Evolutionary conservation across 495 filamentous ascomycete genomes (phyloP).

Genomic region (Podospora conica): DNA sequence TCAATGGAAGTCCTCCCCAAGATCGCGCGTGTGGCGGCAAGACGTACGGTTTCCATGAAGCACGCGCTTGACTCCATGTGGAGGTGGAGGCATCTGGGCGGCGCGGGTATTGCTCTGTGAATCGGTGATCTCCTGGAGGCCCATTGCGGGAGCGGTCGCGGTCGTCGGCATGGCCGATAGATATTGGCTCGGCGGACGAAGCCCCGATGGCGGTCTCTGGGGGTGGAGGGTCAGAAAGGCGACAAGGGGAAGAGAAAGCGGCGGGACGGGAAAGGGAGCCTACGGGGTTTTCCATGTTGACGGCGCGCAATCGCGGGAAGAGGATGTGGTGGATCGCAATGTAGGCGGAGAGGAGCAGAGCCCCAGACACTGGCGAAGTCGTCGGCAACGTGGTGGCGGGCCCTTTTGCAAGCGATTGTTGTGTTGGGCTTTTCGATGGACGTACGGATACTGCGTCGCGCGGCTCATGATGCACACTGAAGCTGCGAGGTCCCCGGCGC

Average conservation of each 20-base stretch:
- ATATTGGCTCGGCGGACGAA: slow-evolving; percentile 18
- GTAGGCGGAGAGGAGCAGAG: slow-evolving; percentile 30
- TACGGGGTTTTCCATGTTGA: slow-evolving; percentile 44
- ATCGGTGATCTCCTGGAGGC: slow-evolving; percentile 42
- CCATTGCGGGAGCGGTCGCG: slow-evolving; percentile 7
- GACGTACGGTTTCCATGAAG: slow-evolving; percentile 28
- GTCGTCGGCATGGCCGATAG: neutral
- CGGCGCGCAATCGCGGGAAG: slow-evolving; percentile 23
- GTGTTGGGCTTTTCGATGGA: slow-evolving; percentile 26
- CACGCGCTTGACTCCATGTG: slow-evolving; percentile 34
- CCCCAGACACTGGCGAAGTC: slow-evolving; percentile 21
- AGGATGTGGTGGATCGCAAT: slow-evolving; percentile 25
- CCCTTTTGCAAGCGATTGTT: slow-evolving; percentile 15
- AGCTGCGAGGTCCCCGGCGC: slow-evolving; percentile 6
- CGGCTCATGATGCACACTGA: slow-evolving; percentile 4
- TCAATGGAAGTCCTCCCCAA: slow-evolving; percentile 12
- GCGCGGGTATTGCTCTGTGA: slow-evolving; percentile 66
- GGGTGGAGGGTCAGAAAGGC: neutral
- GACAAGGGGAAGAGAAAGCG: neutral
- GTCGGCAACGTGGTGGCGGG: slow-evolving; percentile 26
- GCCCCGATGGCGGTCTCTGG: slow-evolving; percentile 14
- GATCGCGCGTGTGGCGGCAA: neutral
- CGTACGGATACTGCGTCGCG: slow-evolving; percentile 21
- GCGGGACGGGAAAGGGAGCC: neutral
- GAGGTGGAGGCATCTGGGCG: slow-evolving; percentile 46